Base-by-base conservation (phyloP, 257 asterid genomes). In the Fraxinus pennsylvanica region DNA sequence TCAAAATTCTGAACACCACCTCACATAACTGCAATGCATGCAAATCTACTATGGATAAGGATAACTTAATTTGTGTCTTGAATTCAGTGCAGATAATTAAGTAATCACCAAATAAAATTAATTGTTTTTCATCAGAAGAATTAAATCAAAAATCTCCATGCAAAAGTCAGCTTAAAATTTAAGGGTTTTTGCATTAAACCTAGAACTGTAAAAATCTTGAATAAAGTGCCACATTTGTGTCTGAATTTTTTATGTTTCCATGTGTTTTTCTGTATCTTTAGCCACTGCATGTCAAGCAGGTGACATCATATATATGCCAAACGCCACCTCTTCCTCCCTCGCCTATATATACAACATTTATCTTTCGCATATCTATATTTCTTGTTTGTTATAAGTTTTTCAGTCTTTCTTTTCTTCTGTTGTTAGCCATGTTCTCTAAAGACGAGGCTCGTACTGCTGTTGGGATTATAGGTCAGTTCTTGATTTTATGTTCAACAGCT, bases 391-490 rank as follows among this genome's bases (percentile, higher is more conserved):
- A 19, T 9, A 17, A 50, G 13, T 36, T 1, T 13, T 54, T 6
- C 7, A 70, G 4, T 52, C 38, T 36, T 32, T 47, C n/a, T 75
- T 5, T 3, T 25, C 74, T 80, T 30, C 39, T 22, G 21, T 9
- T 67, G 66, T 71, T 12, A 78, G 43, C 6, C 81, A 91, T 91
- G 96, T 35, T 90, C 30, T 80, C 90, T 39, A 81, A 75, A 52
- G 93, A 90, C 0, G 80, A 74, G 50, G 81, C 81, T 65, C 89
- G 97, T 7, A 88, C 86, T 9, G 70, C 75, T 32, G 92, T 91
- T 82, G 97, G 97, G 25, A 74, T 92, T 76, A 70, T 89, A 77
- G 97, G 97, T 91, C 70, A 71, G 88, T 74, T 72, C 15, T 74
- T 72, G 27, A 57, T 57, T 7, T 17, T 27, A 57, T 6, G 21